Evolutionary conservation across 768 basidiomycete genomes (phyloP).

Genomic region (Gymnopilus junonius): DNA sequence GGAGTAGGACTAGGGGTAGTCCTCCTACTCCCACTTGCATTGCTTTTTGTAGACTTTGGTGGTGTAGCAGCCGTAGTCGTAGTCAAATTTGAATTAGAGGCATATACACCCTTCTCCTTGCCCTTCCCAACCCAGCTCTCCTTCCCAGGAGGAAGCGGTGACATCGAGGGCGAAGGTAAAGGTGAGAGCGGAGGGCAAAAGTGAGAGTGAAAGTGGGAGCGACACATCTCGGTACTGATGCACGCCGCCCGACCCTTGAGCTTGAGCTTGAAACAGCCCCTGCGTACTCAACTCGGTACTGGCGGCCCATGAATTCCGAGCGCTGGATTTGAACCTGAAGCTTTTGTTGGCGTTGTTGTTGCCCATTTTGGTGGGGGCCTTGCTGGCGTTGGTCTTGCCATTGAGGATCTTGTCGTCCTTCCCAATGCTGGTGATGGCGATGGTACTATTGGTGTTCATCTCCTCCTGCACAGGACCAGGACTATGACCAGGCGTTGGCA

Average conservation of each 20-base stretch:
- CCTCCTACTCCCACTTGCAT: neutral
- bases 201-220: too few species aligned
- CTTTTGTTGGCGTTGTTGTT: slow-evolving; percentile 8
- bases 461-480: too few species aligned
- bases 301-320: slow-evolving; percentile 56
- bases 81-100: neutral
- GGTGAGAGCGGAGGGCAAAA: too few species aligned
- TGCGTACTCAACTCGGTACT: neutral
- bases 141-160: neutral
- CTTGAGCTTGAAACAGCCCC: neutral
- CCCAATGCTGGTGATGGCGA: neutral
- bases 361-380: neutral
- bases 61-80: neutral
- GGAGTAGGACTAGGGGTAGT: neutral
- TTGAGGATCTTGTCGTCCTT: neutral
- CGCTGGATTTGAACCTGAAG: slow-evolving; percentile 45
- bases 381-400: neutral
- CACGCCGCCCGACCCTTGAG: too few species aligned
- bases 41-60: too few species aligned
- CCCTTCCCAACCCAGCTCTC: neutral
- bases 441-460: neutral
- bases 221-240: too few species aligned
- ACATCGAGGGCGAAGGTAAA: too few species aligned
- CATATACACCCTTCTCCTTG: neutral
- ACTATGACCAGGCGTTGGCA: too few species aligned